Base-by-base conservation (phyloP, 352 stramenopile genomes). In the Pythium sp. region DNA sequence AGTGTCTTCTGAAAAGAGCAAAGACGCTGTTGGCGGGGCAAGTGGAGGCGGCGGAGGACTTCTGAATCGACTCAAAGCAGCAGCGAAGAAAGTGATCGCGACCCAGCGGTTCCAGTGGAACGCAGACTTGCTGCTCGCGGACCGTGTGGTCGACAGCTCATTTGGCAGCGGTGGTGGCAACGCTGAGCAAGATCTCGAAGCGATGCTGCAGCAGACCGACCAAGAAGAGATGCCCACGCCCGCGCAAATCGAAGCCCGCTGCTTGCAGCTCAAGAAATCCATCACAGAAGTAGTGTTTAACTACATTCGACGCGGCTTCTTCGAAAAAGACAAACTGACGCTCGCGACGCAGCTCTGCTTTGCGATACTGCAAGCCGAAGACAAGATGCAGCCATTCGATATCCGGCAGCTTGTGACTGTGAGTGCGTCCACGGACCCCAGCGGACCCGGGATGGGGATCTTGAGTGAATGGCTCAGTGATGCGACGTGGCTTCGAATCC, bases 291-390 rank as follows among this genome's bases (percentile, higher is more conserved):
- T 93, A 6, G 91, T 98, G 2, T 99, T 98, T 76, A 97, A 97
- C 68, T 99, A 99, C 74, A 86, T 99, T 24, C 89, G 93, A 3
- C 85, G 95, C 32, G 95, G 95, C 1, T 84, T 98, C 24, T 97
- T 98, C 73, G 95, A 98, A 65, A 82, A 81, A 26, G 92, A 98
- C 74, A 98, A 98, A 73, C 73, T 98, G 6, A 96, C 90, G 2
- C 69, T 98, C 22, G 90, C 93, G 12, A 97, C 91, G 2, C 90
- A 98, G 64, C 70, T 98, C 2, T 97, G 91, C 54, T 93, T 99
- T 61, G 88, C 93, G 26, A 97, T 99, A 30, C 72, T 97, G 51
- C 75, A 91, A 36, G 82, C 87, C 8, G 88, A 97, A 36, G 72
- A 76, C 11, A 84, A 84, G 54, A 84, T 95, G 53, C 55, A 73